phyloP scores from a whole-genome alignment of 2,329 filamentous ascomycete genomes.

The Pseudocercospora eumusae region DNA sequence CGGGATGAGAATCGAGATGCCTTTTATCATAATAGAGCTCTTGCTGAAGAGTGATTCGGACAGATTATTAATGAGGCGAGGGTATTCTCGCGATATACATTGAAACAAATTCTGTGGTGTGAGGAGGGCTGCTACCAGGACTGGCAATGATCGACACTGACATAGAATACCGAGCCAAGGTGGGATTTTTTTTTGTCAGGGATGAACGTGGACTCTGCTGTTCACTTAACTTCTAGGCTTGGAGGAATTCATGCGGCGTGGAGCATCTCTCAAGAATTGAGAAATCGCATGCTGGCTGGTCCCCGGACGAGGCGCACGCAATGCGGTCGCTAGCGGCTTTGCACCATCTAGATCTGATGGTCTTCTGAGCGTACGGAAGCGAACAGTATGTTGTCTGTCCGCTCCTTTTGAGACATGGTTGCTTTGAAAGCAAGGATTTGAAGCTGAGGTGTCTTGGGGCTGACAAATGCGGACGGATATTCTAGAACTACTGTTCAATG shows the following conservation, averaged over 20 bases:
- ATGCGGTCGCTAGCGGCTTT: not conserved
- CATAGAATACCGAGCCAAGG: too few species aligned
- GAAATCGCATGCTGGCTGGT: too few species aligned
- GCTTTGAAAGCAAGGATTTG: not conserved
- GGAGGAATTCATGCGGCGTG: not conserved
- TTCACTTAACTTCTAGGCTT: too few species aligned
- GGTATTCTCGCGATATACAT: not conserved
- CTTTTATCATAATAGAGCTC: too few species aligned
- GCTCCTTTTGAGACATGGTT: not conserved
- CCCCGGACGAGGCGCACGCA: too few species aligned
- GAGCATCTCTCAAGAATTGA: not conserved
- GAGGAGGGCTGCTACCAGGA: not conserved
- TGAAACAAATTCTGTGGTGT: not conserved
- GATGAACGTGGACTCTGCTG: too few species aligned
- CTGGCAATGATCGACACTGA: not conserved
- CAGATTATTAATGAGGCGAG: not conserved
- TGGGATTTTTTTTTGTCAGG: too few species aligned
- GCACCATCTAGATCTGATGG: not conserved
- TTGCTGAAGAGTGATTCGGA: not conserved
- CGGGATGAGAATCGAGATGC: not conserved
- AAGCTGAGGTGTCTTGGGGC: not conserved
- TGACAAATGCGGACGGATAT: not conserved
- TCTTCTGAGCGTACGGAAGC: too few species aligned
- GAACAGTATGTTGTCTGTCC: too few species aligned
- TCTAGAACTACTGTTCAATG: not conserved